phyloP scores from a whole-genome alignment of 2,329 filamentous ascomycete species.

The Knufia fluminis region DNA sequence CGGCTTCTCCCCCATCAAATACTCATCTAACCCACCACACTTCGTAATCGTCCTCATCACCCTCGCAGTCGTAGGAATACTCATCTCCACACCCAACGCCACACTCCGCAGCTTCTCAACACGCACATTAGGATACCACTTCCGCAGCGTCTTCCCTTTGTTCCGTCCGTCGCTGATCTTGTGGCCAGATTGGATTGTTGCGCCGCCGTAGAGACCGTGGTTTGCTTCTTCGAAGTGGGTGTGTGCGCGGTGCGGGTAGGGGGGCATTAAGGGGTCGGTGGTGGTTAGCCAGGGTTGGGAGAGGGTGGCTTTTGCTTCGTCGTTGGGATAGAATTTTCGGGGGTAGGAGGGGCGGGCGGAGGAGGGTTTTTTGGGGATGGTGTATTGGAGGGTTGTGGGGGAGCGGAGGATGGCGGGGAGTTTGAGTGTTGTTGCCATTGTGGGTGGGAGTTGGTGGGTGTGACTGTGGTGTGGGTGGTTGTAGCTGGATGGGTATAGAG shows the following conservation, averaged over 20 bases:
- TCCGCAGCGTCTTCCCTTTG: constrained; percentile 40
- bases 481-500: neutral
- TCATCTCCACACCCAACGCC: constrained; percentile 34
- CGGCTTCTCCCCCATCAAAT: constrained; percentile 72
- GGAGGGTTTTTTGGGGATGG: constrained; percentile 10
- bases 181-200: constrained; percentile 40
- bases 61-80: constrained; percentile 37
- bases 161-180: constrained; percentile 42
- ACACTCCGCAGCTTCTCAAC: constrained; percentile 39
- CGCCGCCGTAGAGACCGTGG: constrained; percentile 39
- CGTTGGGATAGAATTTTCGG: constrained; percentile 13
- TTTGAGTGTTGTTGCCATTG: neutral
- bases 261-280: constrained; percentile 29
- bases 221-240: constrained; percentile 38
- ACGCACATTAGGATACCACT: constrained; percentile 42
- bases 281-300: constrained; percentile 10
- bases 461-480: neutral
- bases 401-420: constrained; percentile 17
- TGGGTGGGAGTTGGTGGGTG: neutral
- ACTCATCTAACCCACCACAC: constrained; percentile 81
- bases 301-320: constrained; percentile 19
- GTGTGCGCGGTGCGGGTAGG: constrained; percentile 39
- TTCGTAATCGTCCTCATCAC: constrained; percentile 59
- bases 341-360: constrained; percentile 14
- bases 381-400: constrained; percentile 20